A percentile compares a stretch with the other conserved stretches of the same genome.
Evolutionary conservation across 129 eudicot species (phyloP).

Genomic region (Chrysanthemum seticuspe): DNA sequence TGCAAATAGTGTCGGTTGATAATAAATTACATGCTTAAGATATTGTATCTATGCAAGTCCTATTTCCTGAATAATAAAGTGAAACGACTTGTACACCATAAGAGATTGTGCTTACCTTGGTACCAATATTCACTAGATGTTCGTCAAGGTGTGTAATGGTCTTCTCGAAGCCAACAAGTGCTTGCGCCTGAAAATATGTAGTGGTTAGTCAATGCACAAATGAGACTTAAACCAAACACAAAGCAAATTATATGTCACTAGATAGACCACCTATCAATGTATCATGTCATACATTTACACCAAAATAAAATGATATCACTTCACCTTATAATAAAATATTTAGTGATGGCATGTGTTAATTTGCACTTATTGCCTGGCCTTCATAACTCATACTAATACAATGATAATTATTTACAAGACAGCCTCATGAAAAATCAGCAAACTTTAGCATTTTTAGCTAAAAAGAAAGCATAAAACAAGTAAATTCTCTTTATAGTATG

Average conservation of each 20-base stretch:
- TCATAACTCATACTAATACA: no score
- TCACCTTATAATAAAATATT: no score
- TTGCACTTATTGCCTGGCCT: no score
- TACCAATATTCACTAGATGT: slow-evolving; percentile 69
- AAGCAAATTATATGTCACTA: neutral
- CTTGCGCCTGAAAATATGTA: slow-evolving; percentile 61
- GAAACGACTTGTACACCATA: neutral
- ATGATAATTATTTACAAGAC: no score
- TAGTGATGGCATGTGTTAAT: no score
- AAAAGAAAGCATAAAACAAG: no score
- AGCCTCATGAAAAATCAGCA: no score
- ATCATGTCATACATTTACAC: neutral
- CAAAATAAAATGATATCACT: neutral
- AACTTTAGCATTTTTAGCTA: no score
- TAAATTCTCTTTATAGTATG: no score
- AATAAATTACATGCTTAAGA: neutral
- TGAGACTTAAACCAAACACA: neutral
- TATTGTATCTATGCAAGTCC: neutral
- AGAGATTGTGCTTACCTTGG: slow-evolving; percentile 46
- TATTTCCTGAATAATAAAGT: neutral
- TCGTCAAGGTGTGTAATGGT: slow-evolving; percentile 87
- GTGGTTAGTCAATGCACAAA: neutral
- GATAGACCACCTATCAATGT: neutral
- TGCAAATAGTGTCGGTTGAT: neutral
- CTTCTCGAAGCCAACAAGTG: slow-evolving; percentile 94